Conservation (phyloP, 169 alveolate species). For the Eimeria falciformis region DNA sequence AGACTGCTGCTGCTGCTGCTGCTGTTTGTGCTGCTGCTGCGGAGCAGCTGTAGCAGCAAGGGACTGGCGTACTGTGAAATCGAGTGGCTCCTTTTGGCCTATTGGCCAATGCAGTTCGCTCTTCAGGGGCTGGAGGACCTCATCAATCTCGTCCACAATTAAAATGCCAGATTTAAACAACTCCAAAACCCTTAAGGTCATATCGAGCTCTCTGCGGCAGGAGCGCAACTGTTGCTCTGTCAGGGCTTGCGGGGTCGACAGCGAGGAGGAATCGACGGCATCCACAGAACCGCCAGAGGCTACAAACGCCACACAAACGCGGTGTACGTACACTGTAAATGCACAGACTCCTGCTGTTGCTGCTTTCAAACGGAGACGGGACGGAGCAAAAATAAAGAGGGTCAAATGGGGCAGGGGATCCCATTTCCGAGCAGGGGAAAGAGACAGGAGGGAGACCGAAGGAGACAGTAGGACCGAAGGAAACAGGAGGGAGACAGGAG, state of each 20-base stretch:
- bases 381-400: too few species aligned
- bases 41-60: conserved; percentile 23
- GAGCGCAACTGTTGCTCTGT: conserved; percentile 54
- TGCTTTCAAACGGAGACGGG: too few species aligned
- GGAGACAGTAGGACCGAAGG: conserved; percentile 17
- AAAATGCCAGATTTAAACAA: conserved; percentile 82
- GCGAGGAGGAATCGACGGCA: conserved; percentile 35
- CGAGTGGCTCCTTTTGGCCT: conserved; percentile 83
- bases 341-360: background rate
- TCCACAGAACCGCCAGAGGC: background rate
- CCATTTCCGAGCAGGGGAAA: background rate
- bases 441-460: background rate
- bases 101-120: conserved; percentile 96
- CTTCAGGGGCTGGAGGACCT: conserved; percentile 93
- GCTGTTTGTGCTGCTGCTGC: conserved; percentile 2
- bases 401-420: too few species aligned
- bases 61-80: conserved; percentile 10
- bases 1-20: conserved; percentile 10
- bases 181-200: conserved; percentile 50
- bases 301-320: background rate
- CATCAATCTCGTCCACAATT: conserved; percentile 93
- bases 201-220: conserved; percentile 68
- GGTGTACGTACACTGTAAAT: background rate
- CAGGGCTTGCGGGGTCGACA: conserved; percentile 42
- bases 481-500: background rate